Conservation (phyloP, 2,329 filamentous ascomycete genomes). For the Penicillium sp. region DNA sequence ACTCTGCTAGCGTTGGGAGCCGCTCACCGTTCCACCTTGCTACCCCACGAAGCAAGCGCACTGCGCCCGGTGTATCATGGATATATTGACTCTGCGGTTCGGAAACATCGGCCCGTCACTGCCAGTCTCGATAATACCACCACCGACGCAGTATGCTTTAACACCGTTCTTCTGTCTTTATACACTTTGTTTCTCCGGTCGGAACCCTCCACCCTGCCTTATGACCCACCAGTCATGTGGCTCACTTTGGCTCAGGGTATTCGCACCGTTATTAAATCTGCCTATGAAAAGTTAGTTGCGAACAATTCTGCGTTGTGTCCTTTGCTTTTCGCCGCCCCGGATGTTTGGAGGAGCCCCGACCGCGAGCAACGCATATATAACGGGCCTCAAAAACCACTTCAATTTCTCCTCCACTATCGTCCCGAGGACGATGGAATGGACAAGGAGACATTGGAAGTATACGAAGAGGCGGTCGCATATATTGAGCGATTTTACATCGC, state of each 20-base stretch:
- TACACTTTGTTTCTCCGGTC: slow-evolving; percentile 19
- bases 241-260: slow-evolving; percentile 18
- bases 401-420: slow-evolving; percentile 17
- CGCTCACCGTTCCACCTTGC: slow-evolving; percentile 15
- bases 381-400: slow-evolving; percentile 7
- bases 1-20: slow-evolving; percentile 19
- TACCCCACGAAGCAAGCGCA: slow-evolving; percentile 14
- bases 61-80: slow-evolving; percentile 19
- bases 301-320: slow-evolving; percentile 15
- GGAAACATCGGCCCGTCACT: slow-evolving; percentile 14
- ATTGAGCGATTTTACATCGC: slow-evolving; percentile 15
- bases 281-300: slow-evolving; percentile 11
- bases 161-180: slow-evolving; percentile 18
- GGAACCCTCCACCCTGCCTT: slow-evolving; percentile 13
- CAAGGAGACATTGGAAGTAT: slow-evolving; percentile 6
- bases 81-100: slow-evolving; percentile 19
- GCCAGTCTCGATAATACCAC: slow-evolving; percentile 10
- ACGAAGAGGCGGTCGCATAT: slow-evolving; percentile 9
- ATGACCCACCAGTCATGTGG: slow-evolving; percentile 20
- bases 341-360: slow-evolving; percentile 5
- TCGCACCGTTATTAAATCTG: slow-evolving; percentile 14
- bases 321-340: slow-evolving; percentile 14
- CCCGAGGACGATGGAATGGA: slow-evolving; percentile 10
- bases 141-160: slow-evolving; percentile 17
- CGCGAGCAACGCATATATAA: neutral